phyloP scores from a whole-genome alignment of 768 basidiomycete genomes.

The Mycena filopes region DNA sequence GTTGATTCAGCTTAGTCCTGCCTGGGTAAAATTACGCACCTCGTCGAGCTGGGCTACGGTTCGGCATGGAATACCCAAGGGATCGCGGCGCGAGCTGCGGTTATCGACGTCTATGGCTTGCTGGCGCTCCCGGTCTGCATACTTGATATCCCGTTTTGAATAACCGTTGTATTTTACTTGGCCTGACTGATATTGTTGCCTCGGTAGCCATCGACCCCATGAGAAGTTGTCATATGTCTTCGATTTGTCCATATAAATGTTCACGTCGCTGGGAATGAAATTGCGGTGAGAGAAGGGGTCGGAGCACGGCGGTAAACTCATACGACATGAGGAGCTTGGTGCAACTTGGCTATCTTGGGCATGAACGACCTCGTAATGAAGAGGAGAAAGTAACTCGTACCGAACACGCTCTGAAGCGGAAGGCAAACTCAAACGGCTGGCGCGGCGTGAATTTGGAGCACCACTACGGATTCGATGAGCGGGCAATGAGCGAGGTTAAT shows the following conservation, averaged over 20 bases:
- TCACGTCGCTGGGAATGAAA: background rate
- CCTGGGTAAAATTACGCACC: too few species aligned
- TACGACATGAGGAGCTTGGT: background rate
- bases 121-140: conserved; percentile 5
- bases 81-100: background rate
- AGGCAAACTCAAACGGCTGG: background rate
- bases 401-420: conserved; percentile 4
- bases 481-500: background rate
- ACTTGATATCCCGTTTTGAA: background rate
- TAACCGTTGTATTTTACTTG: background rate
- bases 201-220: conserved; percentile 11
- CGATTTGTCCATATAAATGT: background rate
- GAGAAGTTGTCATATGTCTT: conserved; percentile 1
- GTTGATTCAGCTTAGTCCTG: background rate
- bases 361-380: too few species aligned
- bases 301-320: background rate
- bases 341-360: background rate
- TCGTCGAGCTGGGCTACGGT: background rate
- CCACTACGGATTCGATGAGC: background rate
- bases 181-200: background rate
- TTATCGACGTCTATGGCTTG: background rate
- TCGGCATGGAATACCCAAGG: background rate
- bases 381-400: background rate
- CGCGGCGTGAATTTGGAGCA: conserved; percentile 13
- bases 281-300: too few species aligned